These are phyloP conservation scores for Ophiostoma pallidulum DNA, from an alignment of 2,329 filamentous ascomycete genomes.

Conservation along the genomic window DNA sequence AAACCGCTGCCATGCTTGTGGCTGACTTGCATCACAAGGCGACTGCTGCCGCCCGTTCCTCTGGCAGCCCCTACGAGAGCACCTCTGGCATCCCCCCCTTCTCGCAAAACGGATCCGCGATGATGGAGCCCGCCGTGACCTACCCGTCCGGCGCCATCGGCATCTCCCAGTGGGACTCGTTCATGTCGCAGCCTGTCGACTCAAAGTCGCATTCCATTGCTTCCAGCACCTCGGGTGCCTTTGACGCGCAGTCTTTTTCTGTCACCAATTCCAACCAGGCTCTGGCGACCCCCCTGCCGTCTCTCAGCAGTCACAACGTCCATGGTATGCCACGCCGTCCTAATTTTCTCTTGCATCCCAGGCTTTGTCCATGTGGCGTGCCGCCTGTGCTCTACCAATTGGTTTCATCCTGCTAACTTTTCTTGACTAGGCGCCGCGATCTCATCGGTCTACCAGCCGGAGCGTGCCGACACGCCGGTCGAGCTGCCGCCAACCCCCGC, in stretches of 20 bases:
- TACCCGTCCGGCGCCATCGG: constrained; percentile 73
- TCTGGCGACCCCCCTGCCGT: constrained; percentile 55
- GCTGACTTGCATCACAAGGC: constrained; percentile 96
- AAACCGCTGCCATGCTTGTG: constrained; percentile 97
- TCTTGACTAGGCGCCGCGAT: constrained; percentile 63
- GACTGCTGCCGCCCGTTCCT: constrained; percentile 57
- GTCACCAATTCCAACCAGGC: constrained; percentile 47
- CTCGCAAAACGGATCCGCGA: constrained; percentile 58
- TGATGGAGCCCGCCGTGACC: constrained; percentile 68
- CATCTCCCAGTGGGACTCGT: constrained; percentile 82
- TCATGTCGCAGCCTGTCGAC: constrained; percentile 64
- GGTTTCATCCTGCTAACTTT: constrained; percentile 38
- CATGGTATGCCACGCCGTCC: constrained; percentile 44
- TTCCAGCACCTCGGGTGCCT: constrained; percentile 54
- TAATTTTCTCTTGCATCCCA: no score
- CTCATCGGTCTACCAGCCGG: constrained; percentile 61
- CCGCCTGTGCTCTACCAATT: constrained; percentile 45
- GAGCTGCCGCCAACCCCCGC: constrained; percentile 63
- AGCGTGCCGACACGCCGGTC: constrained; percentile 58
- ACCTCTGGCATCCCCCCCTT: constrained; percentile 54
- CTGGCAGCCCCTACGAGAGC: constrained; percentile 46
- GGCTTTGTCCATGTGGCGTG: background rate
- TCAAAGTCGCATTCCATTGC: constrained; percentile 67
- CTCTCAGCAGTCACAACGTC: constrained; percentile 53
- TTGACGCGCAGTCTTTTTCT: constrained; percentile 58